Conservation (phyloP, 345 rosid species). For the Citrus sp. region DNA sequence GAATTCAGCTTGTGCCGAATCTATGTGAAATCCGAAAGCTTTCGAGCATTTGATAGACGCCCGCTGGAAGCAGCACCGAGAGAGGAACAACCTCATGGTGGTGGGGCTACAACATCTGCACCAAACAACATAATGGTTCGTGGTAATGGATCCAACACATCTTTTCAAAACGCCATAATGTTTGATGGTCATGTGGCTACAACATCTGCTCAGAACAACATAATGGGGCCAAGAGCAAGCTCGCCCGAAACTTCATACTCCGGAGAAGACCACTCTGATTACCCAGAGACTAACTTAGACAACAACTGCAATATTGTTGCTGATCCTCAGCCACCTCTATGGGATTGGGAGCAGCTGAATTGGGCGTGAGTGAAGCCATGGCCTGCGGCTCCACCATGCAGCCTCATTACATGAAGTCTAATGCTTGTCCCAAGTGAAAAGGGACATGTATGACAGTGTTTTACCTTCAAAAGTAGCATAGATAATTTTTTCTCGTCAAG, state of each 20-base stretch:
- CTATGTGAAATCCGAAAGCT: slow-evolving; percentile 70
- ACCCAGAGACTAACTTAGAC: slow-evolving; percentile 24
- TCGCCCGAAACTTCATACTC: slow-evolving; percentile 48
- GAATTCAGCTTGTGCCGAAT: slow-evolving; percentile 88
- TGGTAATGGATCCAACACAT: background rate
- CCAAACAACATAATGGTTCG: background rate
- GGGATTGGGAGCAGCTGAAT: slow-evolving; percentile 55
- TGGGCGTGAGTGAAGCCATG: slow-evolving; percentile 36
- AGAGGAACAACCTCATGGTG: slow-evolving; percentile 23
- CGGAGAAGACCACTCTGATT: slow-evolving; percentile 37
- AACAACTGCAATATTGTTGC: slow-evolving; percentile 25
- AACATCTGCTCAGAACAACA: slow-evolving; percentile 8
- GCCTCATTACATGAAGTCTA: background rate
- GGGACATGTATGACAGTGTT: background rate
- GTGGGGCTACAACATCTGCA: slow-evolving; percentile 29
- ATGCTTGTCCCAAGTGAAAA: background rate
- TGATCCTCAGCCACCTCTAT: slow-evolving; percentile 30
- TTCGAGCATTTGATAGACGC: slow-evolving; percentile 86
- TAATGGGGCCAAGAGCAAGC: slow-evolving; percentile 27
- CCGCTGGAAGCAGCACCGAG: slow-evolving; percentile 43
- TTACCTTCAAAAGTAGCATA: background rate
- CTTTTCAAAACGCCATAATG: background rate
- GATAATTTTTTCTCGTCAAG: background rate
- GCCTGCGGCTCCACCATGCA: background rate
- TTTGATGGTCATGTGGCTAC: background rate